Conservation (phyloP, 2,329 filamentous ascomycete genomes). For the Stachybotrys chartarum region DNA sequence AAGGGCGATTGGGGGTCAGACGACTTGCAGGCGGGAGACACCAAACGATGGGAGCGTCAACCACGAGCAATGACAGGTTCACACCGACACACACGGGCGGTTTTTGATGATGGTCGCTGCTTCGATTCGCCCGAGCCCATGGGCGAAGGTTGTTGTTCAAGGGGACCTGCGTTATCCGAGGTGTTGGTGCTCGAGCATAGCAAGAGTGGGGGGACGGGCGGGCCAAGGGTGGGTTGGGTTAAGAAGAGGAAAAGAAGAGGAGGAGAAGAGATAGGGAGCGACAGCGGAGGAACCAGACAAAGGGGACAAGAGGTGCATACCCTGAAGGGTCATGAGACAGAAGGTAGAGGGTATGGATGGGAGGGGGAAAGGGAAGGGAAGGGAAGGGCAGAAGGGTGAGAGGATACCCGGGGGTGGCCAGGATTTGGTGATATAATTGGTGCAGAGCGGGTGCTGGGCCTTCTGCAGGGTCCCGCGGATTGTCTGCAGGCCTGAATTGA, state of each 20-base stretch:
- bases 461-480: neutral
- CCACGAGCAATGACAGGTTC: neutral
- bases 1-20: neutral
- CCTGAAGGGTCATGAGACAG: neutral
- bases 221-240: too few relatives aligned
- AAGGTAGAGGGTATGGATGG: neutral
- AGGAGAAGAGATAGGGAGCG: too few relatives aligned
- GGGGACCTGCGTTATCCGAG: too few relatives aligned
- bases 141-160: too few relatives aligned
- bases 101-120: neutral
- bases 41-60: neutral
- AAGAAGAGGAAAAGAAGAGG: too few relatives aligned
- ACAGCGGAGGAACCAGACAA: too few relatives aligned
- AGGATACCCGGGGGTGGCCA: neutral
- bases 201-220: too few relatives aligned
- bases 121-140: neutral
- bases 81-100: neutral
- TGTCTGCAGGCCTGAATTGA: neutral
- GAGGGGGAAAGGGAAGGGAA: neutral
- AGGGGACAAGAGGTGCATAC: too few relatives aligned
- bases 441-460: neutral
- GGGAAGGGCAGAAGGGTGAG: neutral
- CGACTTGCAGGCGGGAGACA: neutral
- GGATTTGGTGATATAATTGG: neutral
- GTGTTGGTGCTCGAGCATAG: too few relatives aligned